A percentile compares a stretch with the other conserved stretches of the same genome.
These are phyloP conservation scores for Telfairia occidentalis DNA, from an alignment of 331 rosid species.

Conservation along the genomic window DNA sequence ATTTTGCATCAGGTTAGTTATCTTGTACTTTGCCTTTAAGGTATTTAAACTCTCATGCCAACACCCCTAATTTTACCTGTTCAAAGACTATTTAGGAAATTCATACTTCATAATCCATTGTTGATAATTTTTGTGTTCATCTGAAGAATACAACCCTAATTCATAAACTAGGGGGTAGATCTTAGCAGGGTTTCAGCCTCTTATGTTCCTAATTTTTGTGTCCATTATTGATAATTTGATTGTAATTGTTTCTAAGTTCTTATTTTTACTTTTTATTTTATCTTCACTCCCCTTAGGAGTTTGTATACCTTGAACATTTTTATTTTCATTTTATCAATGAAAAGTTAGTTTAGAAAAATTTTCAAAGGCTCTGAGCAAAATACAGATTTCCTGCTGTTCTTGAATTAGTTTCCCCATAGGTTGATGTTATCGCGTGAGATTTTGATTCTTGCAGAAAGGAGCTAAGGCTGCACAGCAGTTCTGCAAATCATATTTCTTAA, in stretches of 20 bases:
- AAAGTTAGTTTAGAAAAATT: too few relatives aligned
- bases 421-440: not conserved
- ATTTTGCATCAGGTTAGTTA: slow-evolving; percentile 53
- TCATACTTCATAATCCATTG: not conserved
- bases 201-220: not conserved
- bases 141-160: not conserved
- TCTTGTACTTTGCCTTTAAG: not conserved
- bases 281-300: too few relatives aligned
- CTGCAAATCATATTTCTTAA: slow-evolving; percentile 67
- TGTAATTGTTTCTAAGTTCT: too few relatives aligned
- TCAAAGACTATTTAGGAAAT: not conserved
- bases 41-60: not conserved
- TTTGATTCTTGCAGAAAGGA: slow-evolving; percentile 59
- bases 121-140: not conserved
- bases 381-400: not conserved
- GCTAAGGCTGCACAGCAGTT: slow-evolving; percentile 65
- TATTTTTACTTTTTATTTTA: too few relatives aligned
- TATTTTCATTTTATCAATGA: too few relatives aligned
- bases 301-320: too few relatives aligned
- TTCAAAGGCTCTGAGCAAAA: slow-evolving; percentile 1
- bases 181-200: not conserved
- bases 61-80: not conserved
- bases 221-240: too few relatives aligned
- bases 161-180: not conserved
- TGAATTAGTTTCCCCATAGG: not conserved